Evolutionary conservation across 352 stramenopile species (phyloP).

Genomic region (Thraustotheca clavata): DNA sequence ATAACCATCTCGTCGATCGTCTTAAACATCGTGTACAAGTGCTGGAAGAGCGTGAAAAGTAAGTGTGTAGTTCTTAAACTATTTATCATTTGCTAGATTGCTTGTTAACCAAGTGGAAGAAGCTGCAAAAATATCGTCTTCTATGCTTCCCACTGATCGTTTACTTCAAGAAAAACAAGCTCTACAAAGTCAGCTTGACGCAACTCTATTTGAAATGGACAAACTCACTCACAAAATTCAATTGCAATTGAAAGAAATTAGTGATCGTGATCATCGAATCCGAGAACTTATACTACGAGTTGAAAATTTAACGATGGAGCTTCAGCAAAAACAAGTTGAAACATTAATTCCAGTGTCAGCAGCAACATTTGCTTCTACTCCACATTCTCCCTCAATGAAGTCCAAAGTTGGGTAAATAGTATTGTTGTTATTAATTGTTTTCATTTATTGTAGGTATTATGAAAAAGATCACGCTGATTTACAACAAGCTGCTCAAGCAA

Average conservation of each 20-base stretch:
- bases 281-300: constrained; percentile 35
- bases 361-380: background rate
- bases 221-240: constrained; percentile 29
- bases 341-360: background rate
- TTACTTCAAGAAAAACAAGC: background rate
- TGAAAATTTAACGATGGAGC: constrained; percentile 51
- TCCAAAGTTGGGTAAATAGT: constrained; percentile 17
- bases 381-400: constrained; percentile 15
- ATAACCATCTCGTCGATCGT: constrained; percentile 28
- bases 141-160: background rate
- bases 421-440: too few species aligned
- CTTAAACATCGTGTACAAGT: constrained; percentile 53
- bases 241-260: constrained; percentile 38
- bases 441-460: constrained; percentile 29
- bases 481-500: constrained; percentile 66
- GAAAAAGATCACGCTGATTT: constrained; percentile 64
- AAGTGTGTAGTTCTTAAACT: background rate
- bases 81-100: background rate
- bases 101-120: constrained; percentile 7
- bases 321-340: constrained; percentile 40
- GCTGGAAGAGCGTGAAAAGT: constrained; percentile 49
- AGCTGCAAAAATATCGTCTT: background rate
- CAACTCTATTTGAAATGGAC: constrained; percentile 18
- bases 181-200: constrained; percentile 4
- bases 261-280: constrained; percentile 35